Conservation (phyloP, 371 early-diverging fungal genomes). For the Lichtheimia hyalospora region DNA sequence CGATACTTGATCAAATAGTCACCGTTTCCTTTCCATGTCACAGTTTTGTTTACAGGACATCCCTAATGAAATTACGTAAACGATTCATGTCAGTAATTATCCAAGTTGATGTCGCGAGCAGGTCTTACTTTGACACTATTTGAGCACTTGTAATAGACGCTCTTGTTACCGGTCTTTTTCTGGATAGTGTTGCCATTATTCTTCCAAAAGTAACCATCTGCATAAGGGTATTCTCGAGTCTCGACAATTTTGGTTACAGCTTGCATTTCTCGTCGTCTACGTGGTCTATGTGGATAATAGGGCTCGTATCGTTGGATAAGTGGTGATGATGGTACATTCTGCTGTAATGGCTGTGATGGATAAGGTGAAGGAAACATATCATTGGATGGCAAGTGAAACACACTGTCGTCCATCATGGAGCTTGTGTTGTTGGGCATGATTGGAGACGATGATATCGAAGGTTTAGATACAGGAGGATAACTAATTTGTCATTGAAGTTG, state of each 20-base stretch:
- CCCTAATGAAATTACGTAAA: conserved; percentile 17
- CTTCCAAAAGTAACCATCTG: conserved; percentile 57
- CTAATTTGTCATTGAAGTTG: not conserved
- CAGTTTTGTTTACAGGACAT: conserved; percentile 56
- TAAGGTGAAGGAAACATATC: not conserved
- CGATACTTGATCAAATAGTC: conserved; percentile 57
- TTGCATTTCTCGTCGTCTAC: conserved; percentile 64
- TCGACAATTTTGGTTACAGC: conserved; percentile 61
- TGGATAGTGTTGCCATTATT: conserved; percentile 64
- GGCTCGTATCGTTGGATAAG: conserved; percentile 17
- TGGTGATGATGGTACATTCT: conserved; percentile 15
- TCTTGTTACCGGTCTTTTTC: conserved; percentile 61
- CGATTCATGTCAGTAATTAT: too few relatives aligned
- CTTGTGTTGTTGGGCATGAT: too few relatives aligned
- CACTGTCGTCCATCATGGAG: not conserved
- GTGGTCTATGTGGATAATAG: conserved; percentile 33
- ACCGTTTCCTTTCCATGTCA: conserved; percentile 53
- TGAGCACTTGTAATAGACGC: conserved; percentile 60
- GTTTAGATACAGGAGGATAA: not conserved
- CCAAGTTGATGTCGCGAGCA: too few relatives aligned
- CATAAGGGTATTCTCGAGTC: conserved; percentile 48
- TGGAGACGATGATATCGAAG: not conserved
- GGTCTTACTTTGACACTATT: conserved; percentile 42
- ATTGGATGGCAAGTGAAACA: not conserved
- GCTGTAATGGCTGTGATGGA: conserved; percentile 9